These are phyloP conservation scores for Cyclotella cryptica DNA, from an alignment of 108 stramenopile species.

Conservation along the genomic window DNA sequence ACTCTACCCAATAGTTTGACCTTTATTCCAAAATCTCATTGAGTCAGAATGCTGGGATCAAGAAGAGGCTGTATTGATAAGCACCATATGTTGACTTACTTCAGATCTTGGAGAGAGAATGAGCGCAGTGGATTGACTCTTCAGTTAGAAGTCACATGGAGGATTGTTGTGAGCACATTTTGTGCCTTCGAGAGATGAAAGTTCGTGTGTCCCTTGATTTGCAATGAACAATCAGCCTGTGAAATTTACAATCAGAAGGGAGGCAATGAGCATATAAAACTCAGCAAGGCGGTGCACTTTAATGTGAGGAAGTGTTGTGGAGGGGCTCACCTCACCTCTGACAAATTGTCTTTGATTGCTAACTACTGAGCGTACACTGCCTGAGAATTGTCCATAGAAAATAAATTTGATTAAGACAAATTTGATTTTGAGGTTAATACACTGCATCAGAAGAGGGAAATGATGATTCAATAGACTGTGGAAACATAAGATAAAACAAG, in stretches of 20 bases:
- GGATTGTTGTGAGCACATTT: neutral
- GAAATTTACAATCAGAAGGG: neutral
- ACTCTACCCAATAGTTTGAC: no score
- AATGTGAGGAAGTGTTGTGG: neutral
- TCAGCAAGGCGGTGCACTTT: neutral
- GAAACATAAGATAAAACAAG: no score
- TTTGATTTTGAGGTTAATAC: neutral
- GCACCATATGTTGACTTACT: no score
- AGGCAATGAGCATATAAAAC: neutral
- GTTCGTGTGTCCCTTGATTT: neutral
- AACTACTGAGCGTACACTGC: neutral
- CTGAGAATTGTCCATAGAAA: neutral
- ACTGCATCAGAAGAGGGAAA: neutral
- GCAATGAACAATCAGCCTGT: neutral
- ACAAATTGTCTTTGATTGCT: neutral
- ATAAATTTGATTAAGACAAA: neutral
- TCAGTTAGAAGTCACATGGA: neutral
- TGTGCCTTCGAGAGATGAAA: neutral
- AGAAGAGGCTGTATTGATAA: no score
- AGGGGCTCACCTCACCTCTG: neutral
- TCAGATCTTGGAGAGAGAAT: no score
- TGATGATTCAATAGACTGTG: no score
- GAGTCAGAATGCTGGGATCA: no score
- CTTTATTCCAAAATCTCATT: no score
- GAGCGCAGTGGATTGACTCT: no score